Evolutionary conservation across 2,329 filamentous ascomycete species (phyloP).

Genomic region (Apiospora aurea): DNA sequence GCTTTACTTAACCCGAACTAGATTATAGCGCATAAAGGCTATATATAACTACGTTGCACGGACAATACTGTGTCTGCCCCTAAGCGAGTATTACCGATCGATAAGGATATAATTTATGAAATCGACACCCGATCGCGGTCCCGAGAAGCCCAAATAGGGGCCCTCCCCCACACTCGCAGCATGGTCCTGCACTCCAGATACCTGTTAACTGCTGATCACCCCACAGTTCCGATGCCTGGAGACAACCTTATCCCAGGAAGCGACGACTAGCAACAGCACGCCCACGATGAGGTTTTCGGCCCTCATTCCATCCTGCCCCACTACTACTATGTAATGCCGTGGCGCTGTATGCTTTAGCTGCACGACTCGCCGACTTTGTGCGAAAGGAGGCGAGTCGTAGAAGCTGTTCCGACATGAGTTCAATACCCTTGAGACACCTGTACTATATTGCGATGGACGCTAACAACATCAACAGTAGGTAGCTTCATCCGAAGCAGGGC

Average conservation of each 20-base stretch:
- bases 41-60: background rate
- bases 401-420: too few relatives aligned
- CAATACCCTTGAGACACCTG: too few relatives aligned
- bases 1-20: background rate
- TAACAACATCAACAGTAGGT: too few relatives aligned
- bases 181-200: background rate
- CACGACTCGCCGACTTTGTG: too few relatives aligned
- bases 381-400: too few relatives aligned
- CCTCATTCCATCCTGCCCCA: background rate
- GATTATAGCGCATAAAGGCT: background rate
- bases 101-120: background rate
- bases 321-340: background rate
- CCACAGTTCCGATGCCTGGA: conserved; percentile 14
- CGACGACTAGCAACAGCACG: background rate
- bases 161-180: background rate
- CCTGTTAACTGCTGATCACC: background rate
- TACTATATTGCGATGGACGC: too few relatives aligned
- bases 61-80: background rate
- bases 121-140: background rate
- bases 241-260: background rate
- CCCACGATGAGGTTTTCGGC: background rate
- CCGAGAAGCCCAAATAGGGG: conserved; percentile 9
- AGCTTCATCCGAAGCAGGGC: too few relatives aligned
- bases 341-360: too few relatives aligned
- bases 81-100: background rate